Evolutionary conservation across 2,329 filamentous ascomycete species (phyloP).

Genomic region (Pseudogymnoascus destructans): DNA sequence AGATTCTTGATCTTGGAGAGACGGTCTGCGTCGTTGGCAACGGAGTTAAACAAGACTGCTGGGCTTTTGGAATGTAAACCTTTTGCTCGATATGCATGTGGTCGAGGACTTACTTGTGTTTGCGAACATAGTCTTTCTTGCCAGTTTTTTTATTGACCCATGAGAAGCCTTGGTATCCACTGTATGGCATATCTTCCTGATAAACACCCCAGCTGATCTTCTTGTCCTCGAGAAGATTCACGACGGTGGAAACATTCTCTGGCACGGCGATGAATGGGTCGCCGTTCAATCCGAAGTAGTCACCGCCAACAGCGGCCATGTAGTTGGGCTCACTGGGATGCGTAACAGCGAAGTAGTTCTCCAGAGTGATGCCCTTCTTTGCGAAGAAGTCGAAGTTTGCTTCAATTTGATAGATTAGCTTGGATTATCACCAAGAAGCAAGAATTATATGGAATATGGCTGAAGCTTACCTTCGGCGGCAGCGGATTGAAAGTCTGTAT

Average conservation of each 20-base stretch:
- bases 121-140: constrained; percentile 67
- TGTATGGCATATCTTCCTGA: constrained; percentile 65
- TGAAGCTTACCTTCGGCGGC: constrained; percentile 43
- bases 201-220: constrained; percentile 59
- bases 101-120: constrained; percentile 49
- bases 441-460: constrained; percentile 15
- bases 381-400: constrained; percentile 45
- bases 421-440: constrained; percentile 23
- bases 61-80: constrained; percentile 24
- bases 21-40: constrained; percentile 45
- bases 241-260: constrained; percentile 49
- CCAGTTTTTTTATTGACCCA: constrained; percentile 53
- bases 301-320: constrained; percentile 51
- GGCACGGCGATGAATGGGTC: constrained; percentile 49
- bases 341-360: constrained; percentile 47
- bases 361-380: constrained; percentile 47
- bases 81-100: background rate
- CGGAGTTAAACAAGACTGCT: constrained; percentile 50
- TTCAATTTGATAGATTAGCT: constrained; percentile 13
- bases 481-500: constrained; percentile 55
- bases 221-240: constrained; percentile 55
- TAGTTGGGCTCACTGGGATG: constrained; percentile 71
- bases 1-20: constrained; percentile 63
- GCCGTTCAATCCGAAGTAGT: constrained; percentile 61
- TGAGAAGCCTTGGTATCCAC: constrained; percentile 53